Evolutionary conservation across 2,329 filamentous ascomycete genomes (phyloP), one percentile per base, ranked within the genome.

Genomic region (Arthrobotrys sphaeroides): DNA sequence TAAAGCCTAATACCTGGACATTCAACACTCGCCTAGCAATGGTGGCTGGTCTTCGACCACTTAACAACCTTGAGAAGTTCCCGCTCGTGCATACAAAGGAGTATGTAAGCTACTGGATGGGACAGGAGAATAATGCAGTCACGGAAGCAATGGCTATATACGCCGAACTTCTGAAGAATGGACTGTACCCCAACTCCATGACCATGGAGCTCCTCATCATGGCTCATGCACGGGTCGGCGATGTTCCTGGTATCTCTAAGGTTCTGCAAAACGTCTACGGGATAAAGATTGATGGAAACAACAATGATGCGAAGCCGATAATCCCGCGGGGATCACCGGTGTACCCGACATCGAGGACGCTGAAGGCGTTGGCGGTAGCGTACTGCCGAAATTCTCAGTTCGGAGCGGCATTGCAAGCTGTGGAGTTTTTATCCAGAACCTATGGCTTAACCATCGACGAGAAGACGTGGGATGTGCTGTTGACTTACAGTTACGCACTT

Each of bases 1-100:
- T 77, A 13, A 61, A 66, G 13, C 73, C 73, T n/a, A 77, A 66
- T 55, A 77, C 73, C 7, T 77, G 73, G 73, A 61, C 73, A n/a
- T 77, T 66, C 36, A 77, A 77, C 57, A 65, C 64, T 43, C 67
- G 67, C 28, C 55, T 77, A 20, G 73, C 73, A 18, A 60, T 77
- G 66, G 31, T 61, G 40, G 73, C 61, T 3, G 66, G 73, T 7
- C 10, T 51, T 0, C 55, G 60, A 5, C 73, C 73, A 7, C 13
- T 24, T 13, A 72, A 77, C 64, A 60, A 49, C 26, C 66, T 77
- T 2, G n/a, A 22, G 4, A 77, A 72, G 26, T 72, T 77, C 28
- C 72, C 72, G 2, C 59, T 75, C 2, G 57, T 75, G 1, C 64
- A 75, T 38, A 38, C 20, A 1, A 33, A 69, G 26, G 18, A 69